Evolutionary conservation across 2,329 filamentous ascomycete species (phyloP).

Genomic region (Catunica adiposa): DNA sequence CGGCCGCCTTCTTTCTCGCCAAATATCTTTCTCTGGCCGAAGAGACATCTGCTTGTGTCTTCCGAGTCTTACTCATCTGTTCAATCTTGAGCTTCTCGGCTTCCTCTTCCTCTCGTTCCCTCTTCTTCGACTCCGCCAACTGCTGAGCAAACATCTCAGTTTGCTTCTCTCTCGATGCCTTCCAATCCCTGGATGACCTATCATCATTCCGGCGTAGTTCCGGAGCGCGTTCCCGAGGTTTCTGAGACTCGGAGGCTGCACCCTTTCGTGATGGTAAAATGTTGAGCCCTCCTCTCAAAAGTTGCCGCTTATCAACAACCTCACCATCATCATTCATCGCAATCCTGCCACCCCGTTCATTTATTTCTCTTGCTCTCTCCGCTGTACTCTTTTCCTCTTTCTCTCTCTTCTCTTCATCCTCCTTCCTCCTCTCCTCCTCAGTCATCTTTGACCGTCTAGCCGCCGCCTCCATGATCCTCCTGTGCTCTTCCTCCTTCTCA

Average conservation of each 20-base stretch:
- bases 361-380: conserved; percentile 51
- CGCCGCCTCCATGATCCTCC: conserved; percentile 51
- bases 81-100: conserved; percentile 46
- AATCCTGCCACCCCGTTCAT: conserved; percentile 42
- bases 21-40: conserved; percentile 68
- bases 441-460: conserved; percentile 34
- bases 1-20: conserved; percentile 57
- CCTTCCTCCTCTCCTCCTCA: conserved; percentile 19
- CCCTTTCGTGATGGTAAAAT: conserved; percentile 29
- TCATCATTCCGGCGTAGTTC: conserved; percentile 1
- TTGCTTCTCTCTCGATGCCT: conserved; percentile 59
- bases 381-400: conserved; percentile 38
- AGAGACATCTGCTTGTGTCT: conserved; percentile 60
- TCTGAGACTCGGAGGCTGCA: neutral
- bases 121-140: conserved; percentile 55
- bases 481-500: conserved; percentile 51
- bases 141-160: conserved; percentile 66
- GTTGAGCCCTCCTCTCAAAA: conserved; percentile 62
- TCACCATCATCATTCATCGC: conserved; percentile 68
- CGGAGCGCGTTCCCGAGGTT: conserved; percentile 6
- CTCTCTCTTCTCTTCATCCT: conserved; percentile 14
- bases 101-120: conserved; percentile 49
- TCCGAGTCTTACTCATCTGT: conserved; percentile 54
- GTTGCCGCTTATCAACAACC: conserved; percentile 68
- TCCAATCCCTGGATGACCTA: conserved; percentile 21